A percentile compares a stretch with the other conserved stretches of the same genome.
phyloP scores from a whole-genome alignment of 1,284 basidiomycete genomes.

The Tylopilus sp. region DNA sequence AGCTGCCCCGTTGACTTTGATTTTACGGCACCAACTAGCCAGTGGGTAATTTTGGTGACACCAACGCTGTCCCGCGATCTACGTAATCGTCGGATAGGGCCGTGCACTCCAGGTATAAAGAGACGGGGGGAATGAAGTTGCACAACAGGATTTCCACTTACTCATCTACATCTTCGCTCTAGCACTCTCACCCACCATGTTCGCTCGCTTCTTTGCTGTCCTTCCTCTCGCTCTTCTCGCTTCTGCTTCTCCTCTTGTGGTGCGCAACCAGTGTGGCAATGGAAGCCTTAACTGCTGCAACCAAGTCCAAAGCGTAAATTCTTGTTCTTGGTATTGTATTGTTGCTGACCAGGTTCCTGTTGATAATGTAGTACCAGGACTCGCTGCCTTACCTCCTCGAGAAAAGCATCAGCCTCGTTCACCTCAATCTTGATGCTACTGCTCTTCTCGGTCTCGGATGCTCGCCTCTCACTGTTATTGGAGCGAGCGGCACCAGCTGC shows the following conservation, averaged over 20 bases:
- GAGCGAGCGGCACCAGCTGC: background rate
- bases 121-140: background rate
- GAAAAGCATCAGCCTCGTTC: background rate
- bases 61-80: too few species aligned
- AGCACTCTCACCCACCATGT: slow-evolving; percentile 8
- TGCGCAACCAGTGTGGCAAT: slow-evolving; percentile 8
- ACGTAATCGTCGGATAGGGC: slow-evolving; percentile 8
- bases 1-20: background rate
- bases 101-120: slow-evolving; percentile 18
- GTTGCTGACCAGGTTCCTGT: background rate
- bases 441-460: background rate
- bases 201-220: slow-evolving; percentile 20
- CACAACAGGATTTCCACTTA: background rate
- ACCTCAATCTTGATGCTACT: too few species aligned
- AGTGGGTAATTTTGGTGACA: background rate
- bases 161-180: background rate
- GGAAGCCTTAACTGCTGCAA: slow-evolving; percentile 10
- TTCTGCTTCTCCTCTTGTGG: slow-evolving; percentile 7
- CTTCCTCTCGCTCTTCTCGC: slow-evolving; percentile 17
- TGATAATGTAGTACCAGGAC: background rate
- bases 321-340: rapidly evolving
- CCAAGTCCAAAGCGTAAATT: background rate
- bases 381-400: background rate
- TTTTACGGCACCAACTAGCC: slow-evolving; percentile 8
- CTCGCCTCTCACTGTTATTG: background rate